Conservation (phyloP, 2,329 filamentous ascomycete species). For the Grosmannia penicillata region DNA sequence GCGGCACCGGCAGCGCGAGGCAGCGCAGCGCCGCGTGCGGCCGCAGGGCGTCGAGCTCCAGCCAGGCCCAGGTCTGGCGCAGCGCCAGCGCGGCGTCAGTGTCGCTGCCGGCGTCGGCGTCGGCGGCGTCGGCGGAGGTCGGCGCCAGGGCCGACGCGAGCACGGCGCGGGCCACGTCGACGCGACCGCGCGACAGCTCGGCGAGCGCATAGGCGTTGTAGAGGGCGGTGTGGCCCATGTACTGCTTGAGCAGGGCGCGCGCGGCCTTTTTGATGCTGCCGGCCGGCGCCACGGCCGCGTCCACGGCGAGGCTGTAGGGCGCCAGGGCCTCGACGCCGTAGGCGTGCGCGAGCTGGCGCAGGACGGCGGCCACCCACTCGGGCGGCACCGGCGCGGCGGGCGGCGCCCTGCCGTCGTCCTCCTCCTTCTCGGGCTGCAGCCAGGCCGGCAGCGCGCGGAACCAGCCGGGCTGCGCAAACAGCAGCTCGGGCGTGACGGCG, state of each 20-base stretch:
- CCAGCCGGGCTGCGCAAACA: slow-evolving; percentile 8
- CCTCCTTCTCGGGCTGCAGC: slow-evolving; percentile 8
- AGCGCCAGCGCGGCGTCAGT: slow-evolving; percentile 20
- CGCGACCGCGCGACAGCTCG: slow-evolving; percentile 45
- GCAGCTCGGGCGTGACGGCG: slow-evolving; percentile 26
- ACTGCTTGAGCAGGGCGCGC: slow-evolving; percentile 57
- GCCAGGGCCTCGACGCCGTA: slow-evolving; percentile 38
- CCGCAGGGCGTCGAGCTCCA: slow-evolving; percentile 35
- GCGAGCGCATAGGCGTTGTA: slow-evolving; percentile 71
- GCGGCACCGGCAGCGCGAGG: slow-evolving; percentile 21
- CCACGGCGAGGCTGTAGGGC: slow-evolving; percentile 56
- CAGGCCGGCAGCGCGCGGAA: slow-evolving; percentile 9
- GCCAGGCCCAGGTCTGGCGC: slow-evolving; percentile 52
- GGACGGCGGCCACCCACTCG: slow-evolving; percentile 32
- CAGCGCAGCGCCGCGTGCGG: slow-evolving; percentile 19
- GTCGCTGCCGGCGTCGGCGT: no score
- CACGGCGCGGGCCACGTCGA: slow-evolving; percentile 45
- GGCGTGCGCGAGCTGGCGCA: slow-evolving; percentile 40
- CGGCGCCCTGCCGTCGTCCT: slow-evolving; percentile 14
- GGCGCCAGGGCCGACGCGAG: slow-evolving; percentile 35
- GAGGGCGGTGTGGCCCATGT: slow-evolving; percentile 46
- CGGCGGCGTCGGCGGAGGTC: slow-evolving; percentile 4
- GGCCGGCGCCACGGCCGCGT: slow-evolving; percentile 38
- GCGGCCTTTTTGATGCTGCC: slow-evolving; percentile 53
- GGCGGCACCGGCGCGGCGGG: slow-evolving; percentile 19